phyloP scores from a whole-genome alignment of 345 rosid species.

The Lepidium sativum region DNA sequence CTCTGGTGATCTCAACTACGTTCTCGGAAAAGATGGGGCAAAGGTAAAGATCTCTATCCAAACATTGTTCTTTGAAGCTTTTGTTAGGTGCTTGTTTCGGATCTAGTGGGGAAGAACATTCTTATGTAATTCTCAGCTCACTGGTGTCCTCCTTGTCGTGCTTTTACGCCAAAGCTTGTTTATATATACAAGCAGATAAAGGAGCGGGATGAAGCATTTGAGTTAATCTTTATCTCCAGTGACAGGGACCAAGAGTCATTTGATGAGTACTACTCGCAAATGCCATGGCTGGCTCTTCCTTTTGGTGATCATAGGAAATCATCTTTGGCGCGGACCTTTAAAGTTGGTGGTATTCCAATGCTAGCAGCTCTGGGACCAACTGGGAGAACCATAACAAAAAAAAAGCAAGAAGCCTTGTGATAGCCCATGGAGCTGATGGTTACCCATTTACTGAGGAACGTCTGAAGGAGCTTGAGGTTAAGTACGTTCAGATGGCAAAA shows the following conservation, averaged over 20 bases:
- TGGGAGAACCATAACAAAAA: conserved; percentile 38
- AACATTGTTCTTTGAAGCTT: not conserved
- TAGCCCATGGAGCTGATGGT: conserved; percentile 42
- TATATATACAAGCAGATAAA: conserved; percentile 54
- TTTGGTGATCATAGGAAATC: conserved; percentile 50
- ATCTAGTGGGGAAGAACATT: conserved; percentile 55
- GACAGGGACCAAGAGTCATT: conserved; percentile 48
- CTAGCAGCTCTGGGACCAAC: conserved; percentile 42
- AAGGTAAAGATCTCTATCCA: conserved; percentile 32
- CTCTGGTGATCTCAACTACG: conserved; percentile 50
- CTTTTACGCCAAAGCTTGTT: conserved; percentile 51
- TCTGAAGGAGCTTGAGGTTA: conserved; percentile 36
- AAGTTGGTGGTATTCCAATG: conserved; percentile 49
- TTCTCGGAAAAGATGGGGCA: conserved; percentile 42
- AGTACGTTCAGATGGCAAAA: conserved; percentile 47
- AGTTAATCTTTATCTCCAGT: conserved; percentile 55
- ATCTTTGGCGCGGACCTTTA: conserved; percentile 37
- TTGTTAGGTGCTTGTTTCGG: conserved; percentile 46
- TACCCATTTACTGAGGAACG: conserved; percentile 62
- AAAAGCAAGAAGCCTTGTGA: conserved; percentile 37
- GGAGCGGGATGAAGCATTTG: conserved; percentile 40
- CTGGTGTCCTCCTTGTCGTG: conserved; percentile 59
- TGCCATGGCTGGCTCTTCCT: conserved; percentile 77
- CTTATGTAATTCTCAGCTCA: conserved; percentile 70
- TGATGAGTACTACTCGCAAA: conserved; percentile 38